phyloP scores from a whole-genome alignment of 2,329 filamentous ascomycete genomes.

The Ascochyta viciae-villosae region DNA sequence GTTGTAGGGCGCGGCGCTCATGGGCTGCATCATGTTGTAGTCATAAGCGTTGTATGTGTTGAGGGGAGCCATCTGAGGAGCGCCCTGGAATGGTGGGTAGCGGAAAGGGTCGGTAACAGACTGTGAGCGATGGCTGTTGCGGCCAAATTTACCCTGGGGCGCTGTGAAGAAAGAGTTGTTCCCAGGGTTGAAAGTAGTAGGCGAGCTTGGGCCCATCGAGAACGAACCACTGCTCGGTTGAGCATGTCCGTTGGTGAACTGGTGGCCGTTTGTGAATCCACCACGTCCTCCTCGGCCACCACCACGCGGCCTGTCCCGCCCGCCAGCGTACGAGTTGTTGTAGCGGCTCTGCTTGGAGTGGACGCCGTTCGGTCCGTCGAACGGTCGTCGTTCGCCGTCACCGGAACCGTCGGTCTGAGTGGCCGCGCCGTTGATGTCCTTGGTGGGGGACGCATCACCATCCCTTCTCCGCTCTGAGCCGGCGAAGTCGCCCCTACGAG shows the following conservation, averaged over 20 bases:
- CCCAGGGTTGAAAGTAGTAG: conserved; percentile 46
- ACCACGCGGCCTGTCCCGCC: conserved; percentile 57
- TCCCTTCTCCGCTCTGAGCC: conserved; percentile 44
- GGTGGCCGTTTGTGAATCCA: conserved; percentile 46
- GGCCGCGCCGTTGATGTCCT: conserved; percentile 41
- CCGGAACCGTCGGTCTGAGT: conserved; percentile 45
- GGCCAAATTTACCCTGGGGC: conserved; percentile 54
- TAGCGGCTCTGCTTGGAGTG: conserved; percentile 42
- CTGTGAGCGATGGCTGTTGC: conserved; percentile 63
- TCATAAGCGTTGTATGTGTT: conserved; percentile 64
- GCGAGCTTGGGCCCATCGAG: conserved; percentile 45
- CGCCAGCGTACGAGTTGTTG: conserved; percentile 43
- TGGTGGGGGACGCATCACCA: conserved; percentile 39
- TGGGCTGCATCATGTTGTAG: conserved; percentile 62
- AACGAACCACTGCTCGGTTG: conserved; percentile 42
- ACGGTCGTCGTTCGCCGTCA: conserved; percentile 41
- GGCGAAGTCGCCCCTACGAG: conserved; percentile 40
- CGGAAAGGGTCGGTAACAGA: conserved; percentile 65
- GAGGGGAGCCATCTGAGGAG: conserved; percentile 52
- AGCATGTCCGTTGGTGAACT: conserved; percentile 52
- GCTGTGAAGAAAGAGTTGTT: conserved; percentile 43
- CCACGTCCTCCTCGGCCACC: conserved; percentile 55
- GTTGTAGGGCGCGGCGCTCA: conserved; percentile 65
- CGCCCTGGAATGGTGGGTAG: conserved; percentile 42
- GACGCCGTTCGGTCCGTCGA: conserved; percentile 41